Conservation (phyloP, 176 grass and related monocot species). For the Olyra latifolia region DNA sequence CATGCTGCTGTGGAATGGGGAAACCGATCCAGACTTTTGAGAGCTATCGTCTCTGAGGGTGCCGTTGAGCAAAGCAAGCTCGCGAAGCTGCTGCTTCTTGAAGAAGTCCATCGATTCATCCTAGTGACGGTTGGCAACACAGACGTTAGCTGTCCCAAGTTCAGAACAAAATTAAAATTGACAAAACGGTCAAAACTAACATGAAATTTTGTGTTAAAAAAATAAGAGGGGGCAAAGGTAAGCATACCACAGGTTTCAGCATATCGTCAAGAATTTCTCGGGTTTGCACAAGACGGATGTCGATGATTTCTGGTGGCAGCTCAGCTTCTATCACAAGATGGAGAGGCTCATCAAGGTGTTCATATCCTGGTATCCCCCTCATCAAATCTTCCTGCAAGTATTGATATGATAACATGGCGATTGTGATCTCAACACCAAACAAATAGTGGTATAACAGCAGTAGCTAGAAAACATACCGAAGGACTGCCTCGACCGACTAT, state of each 20-base stretch:
- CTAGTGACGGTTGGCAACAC: neutral
- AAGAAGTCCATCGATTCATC: slow-evolving; percentile 48
- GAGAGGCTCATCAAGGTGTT: slow-evolving; percentile 53
- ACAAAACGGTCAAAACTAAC: neutral
- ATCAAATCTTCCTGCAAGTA: slow-evolving; percentile 47
- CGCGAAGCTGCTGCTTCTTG: slow-evolving; percentile 56
- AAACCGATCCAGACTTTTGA: slow-evolving; percentile 37
- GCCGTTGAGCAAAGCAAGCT: slow-evolving; percentile 48
- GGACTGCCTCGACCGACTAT: neutral
- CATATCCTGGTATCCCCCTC: slow-evolving; percentile 52
- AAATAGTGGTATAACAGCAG: neutral
- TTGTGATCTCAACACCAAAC: neutral
- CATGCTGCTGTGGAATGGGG: slow-evolving; percentile 43
- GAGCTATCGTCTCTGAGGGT: slow-evolving; percentile 42
- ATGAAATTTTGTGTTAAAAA: neutral
- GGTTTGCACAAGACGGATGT: slow-evolving; percentile 32
- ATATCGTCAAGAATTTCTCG: slow-evolving; percentile 41
- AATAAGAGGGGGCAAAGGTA: neutral
- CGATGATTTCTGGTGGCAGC: slow-evolving; percentile 44
- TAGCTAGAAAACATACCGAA: neutral
- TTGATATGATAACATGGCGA: neutral
- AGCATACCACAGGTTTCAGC: slow-evolving; percentile 48
- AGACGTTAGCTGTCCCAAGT: neutral
- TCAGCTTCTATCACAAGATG: slow-evolving; percentile 52
- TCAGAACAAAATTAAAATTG: neutral